phyloP scores from a whole-genome alignment of 2,329 filamentous ascomycete genomes.

The Pezicula radicicola region DNA sequence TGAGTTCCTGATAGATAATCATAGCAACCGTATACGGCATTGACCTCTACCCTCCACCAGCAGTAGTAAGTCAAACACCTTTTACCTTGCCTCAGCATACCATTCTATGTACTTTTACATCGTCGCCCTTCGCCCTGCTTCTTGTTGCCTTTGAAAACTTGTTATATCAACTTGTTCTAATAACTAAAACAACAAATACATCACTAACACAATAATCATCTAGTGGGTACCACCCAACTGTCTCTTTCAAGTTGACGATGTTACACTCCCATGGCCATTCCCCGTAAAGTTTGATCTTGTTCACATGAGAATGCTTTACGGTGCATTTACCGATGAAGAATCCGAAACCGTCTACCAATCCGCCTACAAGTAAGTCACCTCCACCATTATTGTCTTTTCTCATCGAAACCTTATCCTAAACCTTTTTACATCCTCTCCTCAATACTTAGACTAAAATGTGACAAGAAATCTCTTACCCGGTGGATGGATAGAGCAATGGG shows the following conservation, averaged over 20 bases:
- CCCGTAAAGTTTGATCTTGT: conserved; percentile 46
- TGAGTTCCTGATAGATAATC: conserved; percentile 11
- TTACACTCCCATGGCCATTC: conserved; percentile 38
- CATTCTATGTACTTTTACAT: no score
- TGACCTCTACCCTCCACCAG: conserved; percentile 18
- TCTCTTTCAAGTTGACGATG: conserved; percentile 21
- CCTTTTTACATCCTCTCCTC: not conserved
- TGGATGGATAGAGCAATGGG: conserved; percentile 6
- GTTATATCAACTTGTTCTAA: no score
- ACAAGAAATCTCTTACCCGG: not conserved
- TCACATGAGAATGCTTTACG: conserved; percentile 9
- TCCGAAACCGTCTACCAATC: conserved; percentile 11
- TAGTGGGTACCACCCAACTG: conserved; percentile 23
- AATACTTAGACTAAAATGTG: not conserved
- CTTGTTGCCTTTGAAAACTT: no score
- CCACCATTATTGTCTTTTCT: no score
- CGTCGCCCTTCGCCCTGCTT: no score
- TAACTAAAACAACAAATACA: no score
- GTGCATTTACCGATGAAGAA: conserved; percentile 14
- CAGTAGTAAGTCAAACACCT: not conserved
- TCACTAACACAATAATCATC: no score
- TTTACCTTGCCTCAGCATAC: no score
- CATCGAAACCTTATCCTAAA: no score
- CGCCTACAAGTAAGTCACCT: not conserved
- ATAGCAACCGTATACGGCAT: conserved; percentile 18